phyloP scores from a whole-genome alignment of 73 alveolate species.

The Effrenium voratum region DNA sequence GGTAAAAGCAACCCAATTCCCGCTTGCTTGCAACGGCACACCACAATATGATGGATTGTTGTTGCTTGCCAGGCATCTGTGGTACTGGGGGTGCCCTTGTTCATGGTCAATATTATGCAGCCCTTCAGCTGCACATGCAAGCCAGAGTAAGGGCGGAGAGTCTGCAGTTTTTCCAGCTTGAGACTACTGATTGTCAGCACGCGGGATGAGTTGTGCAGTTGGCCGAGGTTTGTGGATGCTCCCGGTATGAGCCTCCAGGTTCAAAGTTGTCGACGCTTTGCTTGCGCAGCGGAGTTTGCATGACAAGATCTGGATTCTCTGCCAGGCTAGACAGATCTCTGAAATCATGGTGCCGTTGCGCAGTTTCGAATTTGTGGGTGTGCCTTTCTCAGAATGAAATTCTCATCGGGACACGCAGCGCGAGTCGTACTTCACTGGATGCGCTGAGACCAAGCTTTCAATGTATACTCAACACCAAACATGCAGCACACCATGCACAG shows the following conservation, averaged over 20 bases:
- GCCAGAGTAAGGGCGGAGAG: too few relatives aligned
- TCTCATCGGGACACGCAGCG: not conserved
- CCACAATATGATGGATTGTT: too few relatives aligned
- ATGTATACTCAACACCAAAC: too few relatives aligned
- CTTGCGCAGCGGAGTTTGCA: not conserved
- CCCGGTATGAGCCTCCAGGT: slow-evolving; percentile 92
- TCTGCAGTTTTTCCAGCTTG: not conserved
- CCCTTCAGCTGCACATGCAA: not conserved
- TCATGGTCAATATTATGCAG: slow-evolving; percentile 94
- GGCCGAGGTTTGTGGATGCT: slow-evolving; percentile 63
- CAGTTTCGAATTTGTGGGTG: slow-evolving; percentile 54
- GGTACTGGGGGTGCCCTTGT: slow-evolving; percentile 84
- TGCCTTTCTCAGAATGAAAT: not conserved
- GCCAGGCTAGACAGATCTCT: slow-evolving; percentile 74
- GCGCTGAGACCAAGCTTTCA: too few relatives aligned
- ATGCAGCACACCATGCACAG: too few relatives aligned
- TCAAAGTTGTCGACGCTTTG: not conserved
- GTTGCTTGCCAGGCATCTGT: slow-evolving; percentile 31
- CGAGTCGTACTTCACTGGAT: too few relatives aligned
- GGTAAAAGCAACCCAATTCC: too few relatives aligned
- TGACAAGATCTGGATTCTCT: not conserved
- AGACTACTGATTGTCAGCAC: too few relatives aligned
- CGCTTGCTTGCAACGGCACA: too few relatives aligned
- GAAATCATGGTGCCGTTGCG: slow-evolving; percentile 83
- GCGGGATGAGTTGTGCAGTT: too few relatives aligned